Conservation (phyloP, 345 rosid genomes). For the Draba incana region DNA sequence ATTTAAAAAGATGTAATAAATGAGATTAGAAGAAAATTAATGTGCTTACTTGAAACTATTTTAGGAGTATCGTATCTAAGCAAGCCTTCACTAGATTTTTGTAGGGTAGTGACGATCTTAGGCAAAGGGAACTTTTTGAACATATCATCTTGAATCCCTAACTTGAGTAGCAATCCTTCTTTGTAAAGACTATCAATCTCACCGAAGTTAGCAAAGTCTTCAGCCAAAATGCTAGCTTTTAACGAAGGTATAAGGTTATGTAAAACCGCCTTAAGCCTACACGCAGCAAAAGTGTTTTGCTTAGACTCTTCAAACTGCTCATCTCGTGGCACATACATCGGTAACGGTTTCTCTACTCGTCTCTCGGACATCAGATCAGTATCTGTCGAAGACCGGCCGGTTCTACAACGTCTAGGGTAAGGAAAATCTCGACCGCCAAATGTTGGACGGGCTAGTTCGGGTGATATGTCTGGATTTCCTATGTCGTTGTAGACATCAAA, state of each 20-base stretch:
- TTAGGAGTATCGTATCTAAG: slow-evolving; percentile 90
- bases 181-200: slow-evolving; percentile 87
- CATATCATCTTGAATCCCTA: slow-evolving; percentile 76
- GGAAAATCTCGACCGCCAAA: slow-evolving; percentile 75
- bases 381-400: slow-evolving; percentile 68
- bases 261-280: slow-evolving; percentile 78
- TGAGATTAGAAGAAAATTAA: background rate
- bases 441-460: slow-evolving; percentile 60
- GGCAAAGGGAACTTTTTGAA: slow-evolving; percentile 77
- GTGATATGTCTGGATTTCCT: slow-evolving; percentile 85
- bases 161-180: slow-evolving; percentile 87
- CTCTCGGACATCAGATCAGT: slow-evolving; percentile 75
- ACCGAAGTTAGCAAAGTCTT: slow-evolving; percentile 60
- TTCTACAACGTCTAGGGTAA: slow-evolving; percentile 93
- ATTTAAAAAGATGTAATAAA: background rate
- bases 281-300: slow-evolving; percentile 61
- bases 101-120: slow-evolving; percentile 55
- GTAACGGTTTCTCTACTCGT: slow-evolving; percentile 90
- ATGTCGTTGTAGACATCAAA: slow-evolving; percentile 85
- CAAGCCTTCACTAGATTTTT: slow-evolving; percentile 75
- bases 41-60: slow-evolving; percentile 76
- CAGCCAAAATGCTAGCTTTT: slow-evolving; percentile 81
- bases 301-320: slow-evolving; percentile 94
- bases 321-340: slow-evolving; percentile 91
- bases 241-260: slow-evolving; percentile 80